Base-by-base conservation (phyloP, 1,139 yeast species). In the Zygoascus sp. region DNA sequence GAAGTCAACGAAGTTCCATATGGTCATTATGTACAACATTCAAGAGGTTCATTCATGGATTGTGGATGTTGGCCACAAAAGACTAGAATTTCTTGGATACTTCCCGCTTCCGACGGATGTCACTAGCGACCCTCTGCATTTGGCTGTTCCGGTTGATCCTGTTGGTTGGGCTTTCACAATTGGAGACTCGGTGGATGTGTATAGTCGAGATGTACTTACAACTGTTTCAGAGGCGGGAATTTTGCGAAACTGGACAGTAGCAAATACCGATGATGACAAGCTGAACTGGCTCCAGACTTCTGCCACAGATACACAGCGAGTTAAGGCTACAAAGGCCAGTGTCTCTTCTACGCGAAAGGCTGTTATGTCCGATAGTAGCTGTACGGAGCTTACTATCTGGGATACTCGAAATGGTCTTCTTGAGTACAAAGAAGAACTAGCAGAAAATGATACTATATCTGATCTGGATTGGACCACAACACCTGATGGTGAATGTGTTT, bases 391-490 rank as follows among this genome's bases (percentile, higher is more conserved):
- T 42, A 70, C 81, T 1, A 78, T 90, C 17, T 90, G 96, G 95
- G 95, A 89, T 63, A 72, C 81, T 28, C 73, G 73, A 37, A 73
- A 83, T 30, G 78, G 81, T 3, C 78, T 85, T 1, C 65, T 86
- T 44, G 97, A 89, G 60, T 85, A 80, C 57, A 71, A 70, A 35
- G 75, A 71, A 50, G 50, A 48, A 1, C 49, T 57, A 27, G 74
- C 73, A 15, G 40, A 20, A 3, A 28, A 42, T 2, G 35, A 35
- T 22, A 52, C 62, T 2, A 75, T 81, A 5, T 64, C 68, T n/a
- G 89, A 81, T 56, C 65, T 83, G 17, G 90, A 83, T 65, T 90
- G 97, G 97, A 85, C 95, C 0, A 55, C 62, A 13, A 79, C 92
- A 0, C 76, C 77, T 19, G 76, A 61, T 57, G 80, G 74, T 8